A percentile compares a stretch with the other conserved stretches of the same genome.
phyloP scores from a whole-genome alignment of 2,329 filamentous ascomycete genomes.

The Tetracladium maxilliforme region DNA sequence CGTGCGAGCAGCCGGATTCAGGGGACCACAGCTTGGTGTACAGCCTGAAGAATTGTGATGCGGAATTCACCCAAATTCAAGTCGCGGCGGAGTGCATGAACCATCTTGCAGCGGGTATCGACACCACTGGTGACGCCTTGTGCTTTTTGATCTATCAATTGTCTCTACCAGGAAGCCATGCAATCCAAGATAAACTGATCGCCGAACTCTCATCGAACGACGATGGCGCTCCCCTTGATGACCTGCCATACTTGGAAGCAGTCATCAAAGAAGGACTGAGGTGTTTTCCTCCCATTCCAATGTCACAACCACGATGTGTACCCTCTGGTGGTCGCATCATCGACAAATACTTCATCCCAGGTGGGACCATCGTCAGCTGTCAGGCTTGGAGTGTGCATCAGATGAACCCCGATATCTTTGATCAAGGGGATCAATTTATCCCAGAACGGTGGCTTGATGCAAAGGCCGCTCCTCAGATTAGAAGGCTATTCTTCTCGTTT shows the following conservation, averaged over 20 bases:
- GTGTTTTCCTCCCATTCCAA: conserved; percentile 49
- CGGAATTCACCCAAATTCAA: conserved; percentile 32
- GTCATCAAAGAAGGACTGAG: conserved; percentile 47
- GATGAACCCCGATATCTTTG: conserved; percentile 53
- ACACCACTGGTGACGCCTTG: conserved; percentile 55
- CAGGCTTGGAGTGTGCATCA: conserved; percentile 47
- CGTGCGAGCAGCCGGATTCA: conserved; percentile 27
- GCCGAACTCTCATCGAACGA: conserved; percentile 31
- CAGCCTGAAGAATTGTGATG: conserved; percentile 37
- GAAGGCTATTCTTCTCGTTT: conserved; percentile 50
- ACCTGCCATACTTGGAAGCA: conserved; percentile 44
- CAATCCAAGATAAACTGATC: conserved; percentile 34
- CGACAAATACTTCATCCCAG: conserved; percentile 37
- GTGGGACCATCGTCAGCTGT: conserved; percentile 39
- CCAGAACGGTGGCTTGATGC: conserved; percentile 73
- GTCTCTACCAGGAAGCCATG: conserved; percentile 38
- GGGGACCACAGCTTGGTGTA: conserved; percentile 41
- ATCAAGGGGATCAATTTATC: conserved; percentile 60
- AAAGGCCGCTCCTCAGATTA: conserved; percentile 58
- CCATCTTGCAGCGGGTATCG: conserved; percentile 58
- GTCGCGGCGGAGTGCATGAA: conserved; percentile 56
- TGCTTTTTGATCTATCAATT: conserved; percentile 62
- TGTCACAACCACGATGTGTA: conserved; percentile 48
- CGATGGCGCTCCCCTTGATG: conserved; percentile 23
- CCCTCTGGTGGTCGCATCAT: conserved; percentile 37